A percentile compares a stretch with the other conserved stretches of the same genome.
Conservation (phyloP, 176 grass and related monocot genomes). For the Carex kokanica region DNA sequence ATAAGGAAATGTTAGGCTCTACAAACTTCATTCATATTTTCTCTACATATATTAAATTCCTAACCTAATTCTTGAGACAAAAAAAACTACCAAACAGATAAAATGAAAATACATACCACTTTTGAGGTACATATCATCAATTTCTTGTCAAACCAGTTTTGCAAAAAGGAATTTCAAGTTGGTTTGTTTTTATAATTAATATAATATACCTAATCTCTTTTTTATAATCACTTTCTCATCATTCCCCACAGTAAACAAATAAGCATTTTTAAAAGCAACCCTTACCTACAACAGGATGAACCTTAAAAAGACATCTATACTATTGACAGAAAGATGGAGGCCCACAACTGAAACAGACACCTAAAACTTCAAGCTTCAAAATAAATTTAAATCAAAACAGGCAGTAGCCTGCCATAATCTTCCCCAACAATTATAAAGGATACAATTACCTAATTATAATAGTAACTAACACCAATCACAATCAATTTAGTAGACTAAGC, state of each 20-base stretch:
- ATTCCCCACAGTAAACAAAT: not conserved
- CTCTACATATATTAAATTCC: not conserved
- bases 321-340: slow-evolving; percentile 21
- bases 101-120: not conserved
- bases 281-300: slow-evolving; percentile 2
- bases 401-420: slow-evolving; percentile 9
- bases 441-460: slow-evolving; percentile 1
- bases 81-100: not conserved
- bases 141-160: not conserved
- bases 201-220: not conserved
- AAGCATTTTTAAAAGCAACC: slow-evolving; percentile 1
- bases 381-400: not conserved
- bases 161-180: not conserved
- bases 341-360: slow-evolving; percentile 11
- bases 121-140: slow-evolving; percentile 7
- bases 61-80: not conserved
- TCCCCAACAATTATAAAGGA: not conserved
- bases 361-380: slow-evolving; percentile 12
- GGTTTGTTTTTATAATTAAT: not conserved
- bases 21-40: not conserved
- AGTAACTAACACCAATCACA: not conserved
- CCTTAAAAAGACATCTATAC: slow-evolving; percentile 25
- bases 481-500: slow-evolving; percentile 5
- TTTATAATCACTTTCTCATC: not conserved
- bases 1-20: not conserved